Evolutionary conservation across 768 basidiomycete genomes (phyloP).

Genomic region (Lanmaoa rubissima): DNA sequence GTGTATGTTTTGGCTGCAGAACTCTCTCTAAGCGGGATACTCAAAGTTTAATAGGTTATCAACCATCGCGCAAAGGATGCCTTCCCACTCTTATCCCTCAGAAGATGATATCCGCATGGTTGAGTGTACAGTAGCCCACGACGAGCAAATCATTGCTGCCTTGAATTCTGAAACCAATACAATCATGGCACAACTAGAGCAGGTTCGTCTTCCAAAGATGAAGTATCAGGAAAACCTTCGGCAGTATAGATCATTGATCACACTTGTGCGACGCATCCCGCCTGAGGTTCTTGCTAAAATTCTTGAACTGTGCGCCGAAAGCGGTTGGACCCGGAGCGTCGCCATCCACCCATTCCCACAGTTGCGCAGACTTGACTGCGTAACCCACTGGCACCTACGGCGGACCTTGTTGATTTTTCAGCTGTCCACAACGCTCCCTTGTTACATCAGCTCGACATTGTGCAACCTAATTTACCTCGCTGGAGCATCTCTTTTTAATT

Average conservation of each 20-base stretch:
- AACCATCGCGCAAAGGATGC: conserved; percentile 13
- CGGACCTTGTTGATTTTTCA: conserved; percentile 27
- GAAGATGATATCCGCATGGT: conserved; percentile 20
- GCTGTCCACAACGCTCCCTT: conserved; percentile 35
- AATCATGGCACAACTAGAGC: conserved; percentile 40
- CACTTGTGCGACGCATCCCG: conserved; percentile 56
- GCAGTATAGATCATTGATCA: conserved; percentile 45
- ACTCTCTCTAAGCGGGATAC: neutral
- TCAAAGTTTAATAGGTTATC: conserved; percentile 7
- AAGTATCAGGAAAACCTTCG: conserved; percentile 44
- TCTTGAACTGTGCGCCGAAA: conserved; percentile 49
- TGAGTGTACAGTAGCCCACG: conserved; percentile 26
- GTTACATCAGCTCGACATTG: conserved; percentile 34
- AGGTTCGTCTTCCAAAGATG: conserved; percentile 42
- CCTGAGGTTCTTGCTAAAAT: conserved; percentile 53
- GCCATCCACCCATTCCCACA: conserved; percentile 37
- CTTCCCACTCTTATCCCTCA: conserved; percentile 19
- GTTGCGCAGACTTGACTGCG: conserved; percentile 35
- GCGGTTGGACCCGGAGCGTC: conserved; percentile 50
- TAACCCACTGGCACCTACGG: conserved; percentile 30
- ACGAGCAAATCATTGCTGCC: conserved; percentile 40
- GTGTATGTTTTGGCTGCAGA: conserved; percentile 5
- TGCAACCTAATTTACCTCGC: conserved; percentile 36
- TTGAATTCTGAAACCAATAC: conserved; percentile 45
- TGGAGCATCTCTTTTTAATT: conserved; percentile 35